Conservation (phyloP, 225 moss, liverwort and hornwort genomes). For the Bryum argenteum region DNA sequence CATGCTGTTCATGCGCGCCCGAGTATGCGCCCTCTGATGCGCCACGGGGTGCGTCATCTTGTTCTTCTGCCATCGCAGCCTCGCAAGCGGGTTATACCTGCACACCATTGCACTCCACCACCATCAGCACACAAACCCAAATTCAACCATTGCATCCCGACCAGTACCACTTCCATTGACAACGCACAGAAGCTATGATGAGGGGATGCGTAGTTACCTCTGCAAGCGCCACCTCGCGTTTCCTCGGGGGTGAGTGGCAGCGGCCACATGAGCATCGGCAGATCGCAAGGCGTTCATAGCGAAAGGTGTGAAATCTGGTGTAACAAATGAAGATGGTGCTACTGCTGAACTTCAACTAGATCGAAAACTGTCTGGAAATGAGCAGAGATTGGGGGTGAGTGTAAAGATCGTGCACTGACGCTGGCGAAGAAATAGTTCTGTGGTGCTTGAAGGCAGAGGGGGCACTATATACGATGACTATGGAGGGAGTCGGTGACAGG, state of each 20-base stretch:
- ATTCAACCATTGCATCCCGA: too few relatives aligned
- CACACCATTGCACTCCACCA: background rate
- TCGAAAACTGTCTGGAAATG: background rate
- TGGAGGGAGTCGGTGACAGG: background rate
- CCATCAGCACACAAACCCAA: background rate
- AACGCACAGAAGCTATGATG: too few relatives aligned
- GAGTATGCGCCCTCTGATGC: slow-evolving; percentile 11
- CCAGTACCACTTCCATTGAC: too few relatives aligned
- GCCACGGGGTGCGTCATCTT: slow-evolving; percentile 36
- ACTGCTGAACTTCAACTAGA: background rate
- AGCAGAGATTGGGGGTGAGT: too few relatives aligned
- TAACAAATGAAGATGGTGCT: too few relatives aligned
- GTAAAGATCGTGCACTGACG: background rate
- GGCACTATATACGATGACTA: background rate
- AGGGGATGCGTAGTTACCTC: background rate
- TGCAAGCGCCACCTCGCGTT: slow-evolving; percentile 35
- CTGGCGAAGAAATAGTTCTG: too few relatives aligned
- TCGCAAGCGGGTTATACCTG: slow-evolving; percentile 36
- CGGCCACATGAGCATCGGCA: slow-evolving; percentile 48
- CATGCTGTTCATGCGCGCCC: slow-evolving; percentile 28
- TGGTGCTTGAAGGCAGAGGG: background rate
- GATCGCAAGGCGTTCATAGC: slow-evolving; percentile 41
- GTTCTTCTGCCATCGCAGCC: slow-evolving; percentile 38
- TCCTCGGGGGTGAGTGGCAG: slow-evolving; percentile 45
- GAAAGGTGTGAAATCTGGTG: background rate